Conservation (phyloP, 2,329 filamentous ascomycete species). For the Dryadomyces quercus-mongolicae region DNA sequence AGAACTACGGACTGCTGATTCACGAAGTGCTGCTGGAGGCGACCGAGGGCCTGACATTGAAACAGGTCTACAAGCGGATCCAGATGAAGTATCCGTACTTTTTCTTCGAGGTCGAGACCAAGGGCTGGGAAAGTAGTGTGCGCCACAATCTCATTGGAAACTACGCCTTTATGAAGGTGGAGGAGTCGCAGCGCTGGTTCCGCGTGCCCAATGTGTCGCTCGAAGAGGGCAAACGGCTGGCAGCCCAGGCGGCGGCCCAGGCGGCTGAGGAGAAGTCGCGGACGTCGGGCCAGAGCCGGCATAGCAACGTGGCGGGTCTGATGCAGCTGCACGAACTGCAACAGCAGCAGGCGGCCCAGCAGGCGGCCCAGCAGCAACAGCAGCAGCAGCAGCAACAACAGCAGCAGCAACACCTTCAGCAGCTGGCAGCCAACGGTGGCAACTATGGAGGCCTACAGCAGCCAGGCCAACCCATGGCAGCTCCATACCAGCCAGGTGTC, state of each 20-base stretch:
- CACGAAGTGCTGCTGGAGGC: constrained; percentile 46
- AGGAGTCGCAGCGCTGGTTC: constrained; percentile 43
- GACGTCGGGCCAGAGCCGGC: constrained; percentile 9
- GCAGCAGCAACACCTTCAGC: not conserved
- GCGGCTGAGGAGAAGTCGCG: not conserved
- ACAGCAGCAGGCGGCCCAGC: not conserved
- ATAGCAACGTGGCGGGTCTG: constrained; percentile 16
- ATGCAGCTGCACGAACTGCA: constrained; percentile 1
- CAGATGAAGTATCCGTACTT: constrained; percentile 46
- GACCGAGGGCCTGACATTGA: constrained; percentile 41
- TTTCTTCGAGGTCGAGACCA: constrained; percentile 47
- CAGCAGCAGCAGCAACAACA: constrained; percentile 3
- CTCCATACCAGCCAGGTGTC: no score
- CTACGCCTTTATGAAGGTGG: constrained; percentile 47
- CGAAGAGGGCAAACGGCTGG: constrained; percentile 47
- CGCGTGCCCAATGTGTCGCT: constrained; percentile 46
- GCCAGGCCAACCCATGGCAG: no score
- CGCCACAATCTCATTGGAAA: constrained; percentile 52
- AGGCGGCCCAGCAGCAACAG: not conserved
- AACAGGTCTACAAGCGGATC: constrained; percentile 53
- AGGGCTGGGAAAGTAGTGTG: constrained; percentile 56
- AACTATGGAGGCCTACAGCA: no score
- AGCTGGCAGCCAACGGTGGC: not conserved
- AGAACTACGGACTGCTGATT: constrained; percentile 49
- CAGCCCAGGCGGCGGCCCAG: constrained; percentile 28